Conservation (phyloP, 2,329 filamentous ascomycete species). For the Colletotrichum sp. region DNA sequence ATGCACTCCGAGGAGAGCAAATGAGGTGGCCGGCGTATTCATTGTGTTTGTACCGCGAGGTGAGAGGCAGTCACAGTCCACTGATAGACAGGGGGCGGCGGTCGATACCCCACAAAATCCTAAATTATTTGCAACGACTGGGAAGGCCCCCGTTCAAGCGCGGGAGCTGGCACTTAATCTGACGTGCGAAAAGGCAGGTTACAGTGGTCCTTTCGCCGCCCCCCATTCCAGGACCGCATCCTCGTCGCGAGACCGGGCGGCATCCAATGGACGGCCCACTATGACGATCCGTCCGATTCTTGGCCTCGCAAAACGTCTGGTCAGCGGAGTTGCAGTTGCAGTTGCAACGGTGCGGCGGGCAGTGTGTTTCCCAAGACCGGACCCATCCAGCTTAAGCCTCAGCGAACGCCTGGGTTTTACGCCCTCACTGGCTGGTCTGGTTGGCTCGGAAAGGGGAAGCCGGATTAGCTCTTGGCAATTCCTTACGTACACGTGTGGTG, state of each 20-base stretch:
- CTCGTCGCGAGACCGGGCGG: neutral
- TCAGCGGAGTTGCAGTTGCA: neutral
- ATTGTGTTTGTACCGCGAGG: neutral
- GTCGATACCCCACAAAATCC: neutral
- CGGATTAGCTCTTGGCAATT: conserved; percentile 1
- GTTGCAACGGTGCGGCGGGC: neutral
- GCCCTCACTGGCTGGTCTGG: neutral
- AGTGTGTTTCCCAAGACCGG: neutral
- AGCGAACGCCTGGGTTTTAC: neutral
- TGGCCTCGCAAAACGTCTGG: conserved; percentile 4
- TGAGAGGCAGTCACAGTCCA: neutral
- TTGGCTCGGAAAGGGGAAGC: neutral
- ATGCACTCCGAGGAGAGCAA: neutral
- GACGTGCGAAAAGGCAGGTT: neutral
- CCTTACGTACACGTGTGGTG: conserved; percentile 4
- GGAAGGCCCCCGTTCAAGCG: neutral
- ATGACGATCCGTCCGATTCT: conserved; percentile 8
- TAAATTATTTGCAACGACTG: neutral
- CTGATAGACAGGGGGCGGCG: neutral
- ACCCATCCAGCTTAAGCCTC: neutral
- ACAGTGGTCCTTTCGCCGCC: neutral
- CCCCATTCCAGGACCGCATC: neutral
- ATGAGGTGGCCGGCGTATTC: neutral
- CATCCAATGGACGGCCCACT: neutral
- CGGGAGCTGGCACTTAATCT: neutral